Percentiles rank a stretch among this genome's conserved stretches.
Evolutionary conservation across 768 basidiomycete species (phyloP).

Genomic region (Podaxis sp.): DNA sequence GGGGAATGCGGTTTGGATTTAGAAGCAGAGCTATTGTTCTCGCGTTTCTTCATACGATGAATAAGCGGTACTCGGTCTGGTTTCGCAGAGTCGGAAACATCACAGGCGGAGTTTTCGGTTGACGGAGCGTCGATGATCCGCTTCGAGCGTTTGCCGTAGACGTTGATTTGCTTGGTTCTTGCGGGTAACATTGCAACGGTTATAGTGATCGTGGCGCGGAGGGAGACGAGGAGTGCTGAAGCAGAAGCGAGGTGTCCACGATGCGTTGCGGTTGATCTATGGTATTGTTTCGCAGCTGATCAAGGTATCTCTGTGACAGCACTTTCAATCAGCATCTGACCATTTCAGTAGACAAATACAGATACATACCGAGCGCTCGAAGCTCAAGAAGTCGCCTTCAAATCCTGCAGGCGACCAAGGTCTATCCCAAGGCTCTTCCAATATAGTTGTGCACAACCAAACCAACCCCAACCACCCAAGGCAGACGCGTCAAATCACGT

Average conservation of each 20-base stretch:
- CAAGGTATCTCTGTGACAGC: background rate
- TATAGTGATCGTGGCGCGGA: conserved; percentile 19
- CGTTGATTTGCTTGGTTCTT: conserved; percentile 63
- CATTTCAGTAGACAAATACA: background rate
- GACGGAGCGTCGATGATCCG: conserved; percentile 53
- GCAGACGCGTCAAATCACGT: conserved; percentile 27
- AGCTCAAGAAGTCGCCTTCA: background rate
- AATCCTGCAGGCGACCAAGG: conserved; percentile 15
- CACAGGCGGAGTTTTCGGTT: conserved; percentile 37
- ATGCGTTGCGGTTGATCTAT: conserved; percentile 7
- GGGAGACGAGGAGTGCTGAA: conserved; percentile 11
- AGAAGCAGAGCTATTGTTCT: conserved; percentile 6
- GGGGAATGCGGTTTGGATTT: conserved; percentile 8
- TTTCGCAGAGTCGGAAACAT: conserved; percentile 39
- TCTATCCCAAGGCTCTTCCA: conserved; percentile 13
- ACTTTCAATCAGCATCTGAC: background rate
- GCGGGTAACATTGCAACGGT: conserved; percentile 50
- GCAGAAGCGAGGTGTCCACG: conserved; percentile 13
- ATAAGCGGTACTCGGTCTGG: conserved; percentile 22
- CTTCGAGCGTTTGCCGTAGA: conserved; percentile 63
- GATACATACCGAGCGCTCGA: background rate
- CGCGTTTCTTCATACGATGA: conserved; percentile 21
- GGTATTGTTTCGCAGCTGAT: background rate
- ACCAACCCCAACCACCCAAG: background rate
- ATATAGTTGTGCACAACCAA: background rate